These are phyloP conservation scores for Vinca major DNA, from an alignment of 305 asterid species.

Conservation along the genomic window DNA sequence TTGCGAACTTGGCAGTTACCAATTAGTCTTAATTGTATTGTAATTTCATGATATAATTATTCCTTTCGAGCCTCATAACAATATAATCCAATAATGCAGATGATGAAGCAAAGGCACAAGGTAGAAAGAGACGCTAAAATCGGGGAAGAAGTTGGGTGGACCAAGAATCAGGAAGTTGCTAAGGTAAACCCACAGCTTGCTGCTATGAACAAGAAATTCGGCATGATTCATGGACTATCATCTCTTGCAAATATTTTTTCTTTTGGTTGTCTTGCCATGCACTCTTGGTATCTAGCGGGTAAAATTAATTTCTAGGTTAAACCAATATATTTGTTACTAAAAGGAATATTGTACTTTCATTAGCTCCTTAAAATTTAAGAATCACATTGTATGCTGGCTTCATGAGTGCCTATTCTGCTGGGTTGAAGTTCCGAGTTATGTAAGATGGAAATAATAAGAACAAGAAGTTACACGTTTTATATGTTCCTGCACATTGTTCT, in stretches of 20 bases:
- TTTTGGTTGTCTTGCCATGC: constrained; percentile 84
- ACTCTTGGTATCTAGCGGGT: constrained; percentile 90
- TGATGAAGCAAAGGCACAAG: constrained; percentile 97
- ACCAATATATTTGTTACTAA: constrained; percentile 10
- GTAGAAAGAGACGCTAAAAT: constrained; percentile 72
- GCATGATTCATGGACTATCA: constrained; percentile 93
- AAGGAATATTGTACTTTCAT: constrained; percentile 7
- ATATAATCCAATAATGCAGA: constrained; percentile 34
- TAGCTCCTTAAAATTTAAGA: background rate
- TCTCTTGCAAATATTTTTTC: constrained; percentile 84
- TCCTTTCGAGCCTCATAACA: constrained; percentile 1
- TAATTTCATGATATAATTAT: constrained; percentile 4
- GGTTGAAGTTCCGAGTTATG: background rate
- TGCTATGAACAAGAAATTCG: constrained; percentile 92
- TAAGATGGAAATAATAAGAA: constrained; percentile 1
- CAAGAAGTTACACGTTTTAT: background rate
- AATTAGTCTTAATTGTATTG: background rate
- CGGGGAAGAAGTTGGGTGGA: constrained; percentile 94
- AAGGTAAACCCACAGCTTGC: constrained; percentile 79
- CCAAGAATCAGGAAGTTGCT: constrained; percentile 79
- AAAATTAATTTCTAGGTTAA: constrained; percentile 48
- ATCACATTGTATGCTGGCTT: background rate
- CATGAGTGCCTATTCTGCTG: background rate
- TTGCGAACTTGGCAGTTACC: no score
- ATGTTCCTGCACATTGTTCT: background rate